phyloP scores from a whole-genome alignment of 768 basidiomycete genomes.

The Suillus decipiens region DNA sequence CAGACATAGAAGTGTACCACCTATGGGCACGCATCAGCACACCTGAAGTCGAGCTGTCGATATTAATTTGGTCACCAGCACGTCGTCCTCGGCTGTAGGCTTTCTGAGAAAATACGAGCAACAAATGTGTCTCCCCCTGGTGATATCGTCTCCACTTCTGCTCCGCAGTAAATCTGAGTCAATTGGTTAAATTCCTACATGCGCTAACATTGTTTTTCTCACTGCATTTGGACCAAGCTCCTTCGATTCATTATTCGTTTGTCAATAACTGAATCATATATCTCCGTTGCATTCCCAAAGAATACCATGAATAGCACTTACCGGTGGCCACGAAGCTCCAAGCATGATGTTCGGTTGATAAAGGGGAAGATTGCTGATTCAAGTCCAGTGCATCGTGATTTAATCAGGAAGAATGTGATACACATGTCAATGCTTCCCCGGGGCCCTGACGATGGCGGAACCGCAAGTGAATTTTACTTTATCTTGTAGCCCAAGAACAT shows the following conservation, averaged over 20 bases:
- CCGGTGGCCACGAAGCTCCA: conserved; percentile 77
- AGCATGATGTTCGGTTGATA: conserved; percentile 27
- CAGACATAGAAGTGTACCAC: conserved; percentile 95
- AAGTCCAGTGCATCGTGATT: background rate
- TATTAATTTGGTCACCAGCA: conserved; percentile 54
- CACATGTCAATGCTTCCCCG: conserved; percentile 69
- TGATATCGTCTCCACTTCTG: conserved; percentile 86
- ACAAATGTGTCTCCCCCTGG: conserved; percentile 91
- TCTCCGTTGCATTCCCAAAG: background rate
- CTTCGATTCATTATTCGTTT: conserved; percentile 56
- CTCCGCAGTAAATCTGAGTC: conserved; percentile 79
- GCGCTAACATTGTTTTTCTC: conserved; percentile 23
- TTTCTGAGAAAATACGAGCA: conserved; percentile 74
- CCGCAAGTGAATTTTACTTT: conserved; percentile 41
- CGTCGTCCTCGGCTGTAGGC: conserved; percentile 44
- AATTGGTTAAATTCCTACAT: conserved; percentile 1
- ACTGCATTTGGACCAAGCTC: conserved; percentile 71
- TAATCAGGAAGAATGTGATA: conserved; percentile 19
- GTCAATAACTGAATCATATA: conserved; percentile 63
- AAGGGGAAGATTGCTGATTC: conserved; percentile 86
- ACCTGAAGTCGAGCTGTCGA: background rate
- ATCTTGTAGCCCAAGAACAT: conserved; percentile 84
- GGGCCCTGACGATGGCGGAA: conserved; percentile 40
- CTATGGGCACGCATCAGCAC: conserved; percentile 35
- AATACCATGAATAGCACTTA: conserved; percentile 23